Evolutionary conservation across 371 early-diverging fungal genomes (phyloP), one percentile per base, ranked within the genome.

Genomic region (Cokeromyces recurvatus): DNA sequence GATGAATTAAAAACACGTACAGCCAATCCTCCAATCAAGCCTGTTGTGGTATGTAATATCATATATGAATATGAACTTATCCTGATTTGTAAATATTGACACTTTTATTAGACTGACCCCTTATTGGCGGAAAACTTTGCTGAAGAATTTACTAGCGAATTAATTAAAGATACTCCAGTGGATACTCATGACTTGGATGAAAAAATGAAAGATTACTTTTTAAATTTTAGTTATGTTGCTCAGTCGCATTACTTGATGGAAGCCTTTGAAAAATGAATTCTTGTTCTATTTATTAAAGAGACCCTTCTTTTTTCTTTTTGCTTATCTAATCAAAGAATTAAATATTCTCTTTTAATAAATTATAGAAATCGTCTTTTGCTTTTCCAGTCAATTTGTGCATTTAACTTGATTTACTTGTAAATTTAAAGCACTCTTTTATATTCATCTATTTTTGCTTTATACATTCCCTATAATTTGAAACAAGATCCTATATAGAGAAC

Each of bases 21-120:
- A 42, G 71, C 81, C 39, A 59, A 64, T 8, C 93, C 93, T 32
- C 87, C 89, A 4, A 88, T 90, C 56, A 63, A 76, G 11, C 92
- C 92, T 15, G 62, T 81, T 43, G 70, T 92, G 43, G 82, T 80
- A 74, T 55, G 66, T 53, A 10, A 27, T 29, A 11, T 29, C 29
- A 35, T 32, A 32, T 16, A 16, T 16, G 23, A 27, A 21, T 6
- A 34, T 32, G 40, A 45, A 46, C 16, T 34, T 15, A 32, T 12
- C 2, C 2, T 23, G n/a, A n/a, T n/a, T n/a, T n/a, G n/a, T 12
- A 12, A 31, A 5, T 32, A 34, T 22, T 15, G 10, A 17, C 32
- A 20, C 19, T 49, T 7, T 19, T 23, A 36, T 4, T 60, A 72
- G 72, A 74, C 74, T 3, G 66, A 69, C 21, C 70, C 74, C 21